Conservation (phyloP, 331 rosid genomes). For the Acacia concinna region DNA sequence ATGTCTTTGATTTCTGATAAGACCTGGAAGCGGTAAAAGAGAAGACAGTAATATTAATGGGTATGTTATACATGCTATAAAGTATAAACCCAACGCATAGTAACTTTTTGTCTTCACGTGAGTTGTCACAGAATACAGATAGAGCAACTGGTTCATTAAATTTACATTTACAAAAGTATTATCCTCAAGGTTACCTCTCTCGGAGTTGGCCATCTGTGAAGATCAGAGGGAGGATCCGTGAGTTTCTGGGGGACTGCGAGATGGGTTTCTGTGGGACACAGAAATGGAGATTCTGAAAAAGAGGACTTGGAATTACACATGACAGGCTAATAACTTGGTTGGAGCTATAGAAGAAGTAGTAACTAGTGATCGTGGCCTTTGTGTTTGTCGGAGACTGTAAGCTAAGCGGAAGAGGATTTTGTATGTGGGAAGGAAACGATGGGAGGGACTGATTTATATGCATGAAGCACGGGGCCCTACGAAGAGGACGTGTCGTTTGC, state of each 20-base stretch:
- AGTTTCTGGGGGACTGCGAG: slow-evolving; percentile 46
- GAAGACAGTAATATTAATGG: slow-evolving; percentile 1
- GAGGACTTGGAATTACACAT: slow-evolving; percentile 79
- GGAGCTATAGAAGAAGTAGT: neutral
- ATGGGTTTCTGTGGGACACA: slow-evolving; percentile 50
- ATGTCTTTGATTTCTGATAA: slow-evolving; percentile 77
- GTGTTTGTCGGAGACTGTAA: slow-evolving; percentile 31
- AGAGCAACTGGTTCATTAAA: neutral
- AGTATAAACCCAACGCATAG: neutral
- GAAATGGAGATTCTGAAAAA: slow-evolving; percentile 60
- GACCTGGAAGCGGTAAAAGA: slow-evolving; percentile 50
- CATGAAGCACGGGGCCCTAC: slow-evolving; percentile 37
- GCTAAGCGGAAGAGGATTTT: slow-evolving; percentile 26
- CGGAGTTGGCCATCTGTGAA: slow-evolving; percentile 77
- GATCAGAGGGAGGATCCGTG: slow-evolving; percentile 49
- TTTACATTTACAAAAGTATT: neutral
- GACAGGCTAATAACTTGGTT: neutral
- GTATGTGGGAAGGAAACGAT: slow-evolving; percentile 32
- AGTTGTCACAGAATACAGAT: neutral
- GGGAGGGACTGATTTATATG: slow-evolving; percentile 43
- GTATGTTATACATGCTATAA: neutral
- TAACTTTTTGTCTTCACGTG: neutral
- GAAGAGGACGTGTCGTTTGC: slow-evolving; percentile 42
- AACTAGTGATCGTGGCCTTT: slow-evolving; percentile 1
- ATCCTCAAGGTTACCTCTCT: slow-evolving; percentile 56